These are phyloP conservation scores for Aspergillus floridensis DNA, from an alignment of 2,329 filamentous ascomycete genomes.

Conservation along the genomic window DNA sequence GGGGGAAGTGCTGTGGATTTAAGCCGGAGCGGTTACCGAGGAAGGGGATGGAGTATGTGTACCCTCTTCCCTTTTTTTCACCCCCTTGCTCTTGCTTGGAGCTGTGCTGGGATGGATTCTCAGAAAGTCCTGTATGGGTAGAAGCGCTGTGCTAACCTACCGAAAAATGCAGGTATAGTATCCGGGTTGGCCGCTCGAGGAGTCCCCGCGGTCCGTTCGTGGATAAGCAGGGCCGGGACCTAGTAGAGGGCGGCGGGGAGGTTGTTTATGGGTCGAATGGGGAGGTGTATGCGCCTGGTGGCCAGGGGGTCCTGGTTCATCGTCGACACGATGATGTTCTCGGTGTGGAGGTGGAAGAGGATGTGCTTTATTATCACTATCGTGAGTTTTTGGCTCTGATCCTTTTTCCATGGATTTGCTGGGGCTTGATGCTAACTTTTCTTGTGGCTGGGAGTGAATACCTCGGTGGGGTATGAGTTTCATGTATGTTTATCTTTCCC, in stretches of 20 bases:
- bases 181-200: constrained; percentile 60
- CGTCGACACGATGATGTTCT: constrained; percentile 32
- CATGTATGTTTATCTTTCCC: constrained; percentile 20
- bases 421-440: neutral
- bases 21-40: constrained; percentile 42
- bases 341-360: constrained; percentile 15
- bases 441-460: constrained; percentile 24
- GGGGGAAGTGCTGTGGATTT: constrained; percentile 33
- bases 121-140: too few species aligned
- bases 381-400: constrained; percentile 20
- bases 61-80: neutral
- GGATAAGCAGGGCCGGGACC: constrained; percentile 53
- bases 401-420: neutral
- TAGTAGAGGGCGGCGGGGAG: constrained; percentile 58
- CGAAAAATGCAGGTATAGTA: constrained; percentile 51
- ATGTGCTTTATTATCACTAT: constrained; percentile 38
- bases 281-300: constrained; percentile 64
- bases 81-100: neutral
- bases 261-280: constrained; percentile 60
- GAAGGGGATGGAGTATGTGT: constrained; percentile 50
- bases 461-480: constrained; percentile 29
- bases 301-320: constrained; percentile 56
- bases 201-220: constrained; percentile 55
- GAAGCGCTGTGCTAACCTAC: too few species aligned
- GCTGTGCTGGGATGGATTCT: neutral